Conservation (phyloP, 495 filamentous ascomycete species). For the Aspergillus cavernicola region DNA sequence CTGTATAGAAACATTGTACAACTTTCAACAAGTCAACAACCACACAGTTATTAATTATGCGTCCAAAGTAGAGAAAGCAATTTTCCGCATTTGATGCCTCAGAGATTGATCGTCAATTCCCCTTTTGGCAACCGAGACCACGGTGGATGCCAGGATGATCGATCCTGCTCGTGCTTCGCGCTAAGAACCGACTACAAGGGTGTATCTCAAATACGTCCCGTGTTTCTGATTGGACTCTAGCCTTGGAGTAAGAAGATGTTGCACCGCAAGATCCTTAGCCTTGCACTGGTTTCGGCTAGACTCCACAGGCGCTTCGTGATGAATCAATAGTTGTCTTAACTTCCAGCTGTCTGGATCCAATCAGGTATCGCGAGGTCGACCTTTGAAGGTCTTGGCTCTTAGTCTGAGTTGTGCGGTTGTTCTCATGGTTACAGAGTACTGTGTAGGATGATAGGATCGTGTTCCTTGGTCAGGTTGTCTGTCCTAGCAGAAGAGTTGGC, state of each 20-base stretch:
- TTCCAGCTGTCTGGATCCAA: not conserved
- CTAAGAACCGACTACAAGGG: conserved; percentile 31
- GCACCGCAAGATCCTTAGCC: conserved; percentile 18
- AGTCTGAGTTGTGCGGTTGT: too few relatives aligned
- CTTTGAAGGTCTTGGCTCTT: too few relatives aligned
- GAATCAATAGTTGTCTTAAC: conserved; percentile 20
- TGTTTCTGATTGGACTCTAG: conserved; percentile 30
- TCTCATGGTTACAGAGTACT: too few relatives aligned
- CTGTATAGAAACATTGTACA: not conserved
- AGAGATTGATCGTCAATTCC: not conserved
- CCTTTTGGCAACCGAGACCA: conserved; percentile 6
- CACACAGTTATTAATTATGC: too few relatives aligned
- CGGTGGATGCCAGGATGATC: not conserved
- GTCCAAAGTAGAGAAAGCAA: too few relatives aligned
- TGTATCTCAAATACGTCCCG: conserved; percentile 41
- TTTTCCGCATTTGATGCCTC: conserved; percentile 1
- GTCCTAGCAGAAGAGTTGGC: too few relatives aligned
- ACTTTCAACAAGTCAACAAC: too few relatives aligned
- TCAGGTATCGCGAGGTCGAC: not conserved
- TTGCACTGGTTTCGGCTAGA: conserved; percentile 11
- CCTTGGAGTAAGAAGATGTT: conserved; percentile 11
- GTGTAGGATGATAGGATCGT: too few relatives aligned
- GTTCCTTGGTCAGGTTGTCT: too few relatives aligned
- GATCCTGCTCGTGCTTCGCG: conserved; percentile 24
- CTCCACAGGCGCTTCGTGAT: conserved; percentile 16